phyloP scores from a whole-genome alignment of 495 filamentous ascomycete species.

The Bacidia gigantensis region DNA sequence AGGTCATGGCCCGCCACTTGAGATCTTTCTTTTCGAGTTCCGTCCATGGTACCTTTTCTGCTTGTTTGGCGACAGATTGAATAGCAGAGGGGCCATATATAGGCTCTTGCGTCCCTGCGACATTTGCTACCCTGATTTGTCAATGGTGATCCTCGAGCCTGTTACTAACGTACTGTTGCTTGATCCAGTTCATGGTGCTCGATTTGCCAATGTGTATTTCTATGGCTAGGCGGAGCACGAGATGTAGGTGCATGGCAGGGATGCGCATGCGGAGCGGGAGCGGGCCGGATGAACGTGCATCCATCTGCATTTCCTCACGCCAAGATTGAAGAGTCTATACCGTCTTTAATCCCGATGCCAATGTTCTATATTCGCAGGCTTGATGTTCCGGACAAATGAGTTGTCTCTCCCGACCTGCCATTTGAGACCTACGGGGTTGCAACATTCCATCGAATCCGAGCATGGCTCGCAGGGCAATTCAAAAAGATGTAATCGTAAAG shows the following conservation, averaged over 20 bases:
- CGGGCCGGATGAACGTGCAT: too few relatives aligned
- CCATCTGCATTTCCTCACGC: too few relatives aligned
- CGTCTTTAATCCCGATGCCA: too few relatives aligned
- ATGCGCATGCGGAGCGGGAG: too few relatives aligned
- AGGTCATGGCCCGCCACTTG: conserved; percentile 67
- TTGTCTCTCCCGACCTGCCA: too few relatives aligned
- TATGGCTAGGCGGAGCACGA: too few relatives aligned
- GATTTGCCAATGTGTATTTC: neutral
- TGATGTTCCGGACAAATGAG: too few relatives aligned
- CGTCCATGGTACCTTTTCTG: conserved; percentile 65
- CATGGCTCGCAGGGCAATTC: conserved; percentile 67
- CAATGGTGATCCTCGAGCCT: neutral
- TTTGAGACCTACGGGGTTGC: too few relatives aligned
- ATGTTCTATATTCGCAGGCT: too few relatives aligned
- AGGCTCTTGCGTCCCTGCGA: conserved; percentile 89
- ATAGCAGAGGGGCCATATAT: conserved; percentile 89
- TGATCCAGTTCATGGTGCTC: conserved; percentile 51
- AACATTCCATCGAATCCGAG: too few relatives aligned
- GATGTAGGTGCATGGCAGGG: too few relatives aligned
- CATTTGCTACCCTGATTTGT: conserved; percentile 61
- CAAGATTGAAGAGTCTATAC: too few relatives aligned
- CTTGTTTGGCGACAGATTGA: conserved; percentile 67
- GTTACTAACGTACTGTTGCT: conserved; percentile 39
- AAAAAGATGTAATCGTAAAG: conserved; percentile 82
- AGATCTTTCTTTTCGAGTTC: conserved; percentile 63